Evolutionary conservation across 768 basidiomycete species (phyloP), one percentile per base, ranked within the genome.

Genomic region (Kwoniella heveanensis): DNA sequence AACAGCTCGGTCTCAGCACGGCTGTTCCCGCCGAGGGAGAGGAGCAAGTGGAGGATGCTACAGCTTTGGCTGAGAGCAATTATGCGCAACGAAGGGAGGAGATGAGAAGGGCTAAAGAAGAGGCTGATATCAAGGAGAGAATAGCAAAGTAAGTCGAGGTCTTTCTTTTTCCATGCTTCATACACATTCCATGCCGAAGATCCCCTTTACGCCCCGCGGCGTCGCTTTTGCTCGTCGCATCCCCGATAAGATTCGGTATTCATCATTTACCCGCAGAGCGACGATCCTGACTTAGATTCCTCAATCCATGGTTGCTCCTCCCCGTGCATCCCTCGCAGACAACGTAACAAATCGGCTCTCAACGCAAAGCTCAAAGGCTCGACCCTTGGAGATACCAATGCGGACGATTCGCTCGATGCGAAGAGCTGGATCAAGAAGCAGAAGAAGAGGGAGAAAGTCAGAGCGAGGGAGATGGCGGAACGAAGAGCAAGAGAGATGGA

Each of bases 311-410:
- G n/a, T n/a, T n/a, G n/a, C n/a, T n/a, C n/a, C n/a, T n/a, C n/a
- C n/a, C n/a, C n/a, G n/a, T n/a, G n/a, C n/a, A n/a, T n/a, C n/a
- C n/a, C n/a, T 39, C 19, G 19, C 54, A 80, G 80, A 87, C 89
- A 93, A 82, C 89, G 89, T 83, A 98, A 98, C 84, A 86, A 88
- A 81, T 87, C 87, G 74, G 95, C 96, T 81, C 88, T 98, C 77
- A 88, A 91, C 83, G 85, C 90, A 71, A 89, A 90, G 82, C 88
- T 98, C 79, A 90, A 88, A 82, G 96, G 96, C 73, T 79, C 88
- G 76, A 95, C 94, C 69, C 88, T 99, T 66, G 96, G 91, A 81
- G 71, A 61, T 1, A 87, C 88, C 72, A 84, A 83, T 77, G 60
- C 59, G 19, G 73, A 74, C 37, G 73, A 74, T 54, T 46, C 36